Evolutionary conservation across 148 eudicot genomes (phyloP).

Genomic region (Diospyros kaki): DNA sequence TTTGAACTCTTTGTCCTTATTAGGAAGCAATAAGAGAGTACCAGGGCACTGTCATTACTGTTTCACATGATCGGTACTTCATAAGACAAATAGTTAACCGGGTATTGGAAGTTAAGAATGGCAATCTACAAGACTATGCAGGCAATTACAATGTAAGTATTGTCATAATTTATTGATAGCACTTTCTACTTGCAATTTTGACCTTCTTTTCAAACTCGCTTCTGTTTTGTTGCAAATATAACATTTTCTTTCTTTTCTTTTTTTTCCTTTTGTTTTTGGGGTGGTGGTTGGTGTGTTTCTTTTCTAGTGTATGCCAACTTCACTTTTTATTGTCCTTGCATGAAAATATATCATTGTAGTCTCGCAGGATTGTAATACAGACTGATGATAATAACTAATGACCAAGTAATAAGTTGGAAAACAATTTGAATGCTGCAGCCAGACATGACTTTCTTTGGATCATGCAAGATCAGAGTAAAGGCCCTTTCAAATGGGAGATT

Average conservation of each 20-base stretch:
- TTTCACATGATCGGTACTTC: conserved; percentile 95
- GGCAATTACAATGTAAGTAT: conserved; percentile 89
- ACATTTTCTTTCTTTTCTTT: too few species aligned
- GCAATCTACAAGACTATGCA: conserved; percentile 65
- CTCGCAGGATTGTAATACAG: not conserved
- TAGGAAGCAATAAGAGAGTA: conserved; percentile 95
- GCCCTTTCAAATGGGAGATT: too few species aligned
- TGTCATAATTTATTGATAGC: not conserved
- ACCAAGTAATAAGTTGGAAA: not conserved
- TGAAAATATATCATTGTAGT: too few species aligned
- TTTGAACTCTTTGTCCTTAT: conserved; percentile 9
- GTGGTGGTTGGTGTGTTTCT: too few species aligned
- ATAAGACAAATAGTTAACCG: conserved; percentile 88
- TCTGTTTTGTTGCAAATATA: not conserved
- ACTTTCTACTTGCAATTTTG: not conserved
- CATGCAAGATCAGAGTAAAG: too few species aligned
- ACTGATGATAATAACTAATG: not conserved
- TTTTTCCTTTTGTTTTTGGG: not conserved
- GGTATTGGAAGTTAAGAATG: conserved; percentile 89
- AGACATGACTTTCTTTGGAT: too few species aligned
- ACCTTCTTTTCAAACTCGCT: not conserved
- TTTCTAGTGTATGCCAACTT: not conserved
- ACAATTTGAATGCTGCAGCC: not conserved
- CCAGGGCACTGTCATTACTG: conserved; percentile 82
- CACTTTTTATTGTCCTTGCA: not conserved